Conservation (phyloP, 2,329 filamentous ascomycete species). For the Calonectria ilicicola region DNA sequence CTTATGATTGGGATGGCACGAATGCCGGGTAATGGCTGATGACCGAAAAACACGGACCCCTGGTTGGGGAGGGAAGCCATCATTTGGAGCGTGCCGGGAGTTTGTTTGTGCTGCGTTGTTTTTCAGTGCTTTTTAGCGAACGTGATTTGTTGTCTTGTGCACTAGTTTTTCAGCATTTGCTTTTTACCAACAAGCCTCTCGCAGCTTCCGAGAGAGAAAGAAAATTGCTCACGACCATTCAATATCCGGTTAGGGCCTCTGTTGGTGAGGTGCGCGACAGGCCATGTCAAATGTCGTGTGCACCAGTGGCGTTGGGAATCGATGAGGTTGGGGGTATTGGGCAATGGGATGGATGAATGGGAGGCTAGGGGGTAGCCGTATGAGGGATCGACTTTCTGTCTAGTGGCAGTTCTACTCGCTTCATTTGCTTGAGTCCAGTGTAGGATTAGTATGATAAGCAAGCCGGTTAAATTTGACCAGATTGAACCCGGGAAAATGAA, state of each 20-base stretch:
- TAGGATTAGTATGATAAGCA: slow-evolving; percentile 10
- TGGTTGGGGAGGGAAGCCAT: slow-evolving; percentile 34
- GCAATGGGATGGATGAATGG: slow-evolving; percentile 27
- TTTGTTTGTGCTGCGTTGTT: slow-evolving; percentile 32
- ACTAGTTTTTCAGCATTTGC: slow-evolving; percentile 12
- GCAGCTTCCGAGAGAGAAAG: slow-evolving; percentile 28
- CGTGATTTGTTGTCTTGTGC: slow-evolving; percentile 27
- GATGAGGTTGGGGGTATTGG: slow-evolving; percentile 36
- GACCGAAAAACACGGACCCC: slow-evolving; percentile 33
- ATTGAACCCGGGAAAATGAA: slow-evolving; percentile 13
- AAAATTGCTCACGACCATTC: slow-evolving; percentile 23
- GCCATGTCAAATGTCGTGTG: slow-evolving; percentile 17
- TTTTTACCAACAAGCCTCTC: slow-evolving; percentile 27
- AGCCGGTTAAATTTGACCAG: slow-evolving; percentile 8
- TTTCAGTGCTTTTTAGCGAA: slow-evolving; percentile 32
- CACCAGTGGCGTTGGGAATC: slow-evolving; percentile 35
- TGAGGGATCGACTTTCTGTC: slow-evolving; percentile 22
- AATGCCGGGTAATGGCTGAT: slow-evolving; percentile 29
- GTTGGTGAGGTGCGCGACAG: slow-evolving; percentile 25
- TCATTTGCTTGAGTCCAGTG: slow-evolving; percentile 4
- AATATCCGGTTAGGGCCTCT: slow-evolving; percentile 22
- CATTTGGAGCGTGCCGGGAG: slow-evolving; percentile 41
- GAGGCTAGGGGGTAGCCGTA: slow-evolving; percentile 24
- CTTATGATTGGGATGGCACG: slow-evolving; percentile 34
- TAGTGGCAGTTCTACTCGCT: slow-evolving; percentile 2